phyloP scores from a whole-genome alignment of 768 basidiomycete species.

The Suillus lakei region DNA sequence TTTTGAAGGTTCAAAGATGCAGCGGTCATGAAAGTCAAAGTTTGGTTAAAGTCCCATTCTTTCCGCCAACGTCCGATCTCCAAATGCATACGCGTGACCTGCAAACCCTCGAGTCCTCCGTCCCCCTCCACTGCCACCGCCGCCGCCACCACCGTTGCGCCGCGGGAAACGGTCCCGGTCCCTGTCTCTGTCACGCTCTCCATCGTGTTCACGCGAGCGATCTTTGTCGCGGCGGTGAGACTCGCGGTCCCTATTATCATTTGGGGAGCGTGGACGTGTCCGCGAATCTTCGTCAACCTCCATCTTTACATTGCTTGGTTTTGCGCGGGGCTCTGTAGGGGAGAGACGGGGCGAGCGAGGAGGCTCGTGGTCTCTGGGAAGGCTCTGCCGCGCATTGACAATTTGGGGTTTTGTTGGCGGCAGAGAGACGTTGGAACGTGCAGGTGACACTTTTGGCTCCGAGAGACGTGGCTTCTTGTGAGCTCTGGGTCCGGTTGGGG shows the following conservation, averaged over 20 bases:
- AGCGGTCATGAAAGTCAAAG: conserved; percentile 17
- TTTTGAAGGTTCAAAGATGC: conserved; percentile 26
- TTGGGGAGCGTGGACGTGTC: conserved; percentile 47
- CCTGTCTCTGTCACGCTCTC: conserved; percentile 36
- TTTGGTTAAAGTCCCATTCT: conserved; percentile 69
- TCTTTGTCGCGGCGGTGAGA: conserved; percentile 43
- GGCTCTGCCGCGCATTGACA: conserved; percentile 16
- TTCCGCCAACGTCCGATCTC: conserved; percentile 85
- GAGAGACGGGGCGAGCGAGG: conserved; percentile 35
- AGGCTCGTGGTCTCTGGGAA: conserved; percentile 22
- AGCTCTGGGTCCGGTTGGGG: conserved; percentile 81
- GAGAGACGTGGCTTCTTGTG: conserved; percentile 81
- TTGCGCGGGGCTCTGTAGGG: conserved; percentile 33
- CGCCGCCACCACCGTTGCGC: conserved; percentile 48
- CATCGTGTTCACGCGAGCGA: conserved; percentile 37
- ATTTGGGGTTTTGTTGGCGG: conserved; percentile 29
- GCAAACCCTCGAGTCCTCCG: conserved; percentile 43
- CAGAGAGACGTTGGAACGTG: conserved; percentile 35
- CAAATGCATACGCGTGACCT: conserved; percentile 39
- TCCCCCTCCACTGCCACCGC: conserved; percentile 38
- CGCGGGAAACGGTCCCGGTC: conserved; percentile 43
- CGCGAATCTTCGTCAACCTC: conserved; percentile 61
- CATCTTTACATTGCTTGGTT: conserved; percentile 45
- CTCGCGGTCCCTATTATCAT: conserved; percentile 44
- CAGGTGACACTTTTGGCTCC: conserved; percentile 46